A percentile compares a stretch with the other conserved stretches of the same genome.
Evolutionary conservation across 1,284 basidiomycete species (phyloP).

Genomic region (Bjerkandera adusta): DNA sequence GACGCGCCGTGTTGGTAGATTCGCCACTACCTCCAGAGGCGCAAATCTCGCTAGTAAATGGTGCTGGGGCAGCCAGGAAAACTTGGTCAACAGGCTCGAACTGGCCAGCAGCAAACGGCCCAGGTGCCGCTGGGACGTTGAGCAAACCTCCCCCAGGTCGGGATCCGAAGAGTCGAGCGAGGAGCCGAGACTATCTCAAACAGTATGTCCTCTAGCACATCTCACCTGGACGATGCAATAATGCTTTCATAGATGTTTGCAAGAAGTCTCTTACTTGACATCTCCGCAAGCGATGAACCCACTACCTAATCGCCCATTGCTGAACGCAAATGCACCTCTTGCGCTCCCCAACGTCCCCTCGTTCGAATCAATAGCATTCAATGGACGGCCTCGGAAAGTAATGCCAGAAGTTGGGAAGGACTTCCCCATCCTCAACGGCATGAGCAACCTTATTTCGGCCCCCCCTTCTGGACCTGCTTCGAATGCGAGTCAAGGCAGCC

Average conservation of each 20-base stretch:
- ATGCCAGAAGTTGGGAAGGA: constrained; percentile 76
- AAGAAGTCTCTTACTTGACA: constrained; percentile 97
- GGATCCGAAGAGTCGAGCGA: constrained; percentile 91
- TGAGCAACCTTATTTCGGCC: constrained; percentile 45
- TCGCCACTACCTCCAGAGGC: constrained; percentile 70
- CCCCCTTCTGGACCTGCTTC: constrained; percentile 46
- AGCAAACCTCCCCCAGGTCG: constrained; percentile 76
- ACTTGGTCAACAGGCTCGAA: constrained; percentile 47
- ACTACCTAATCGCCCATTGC: constrained; percentile 79
- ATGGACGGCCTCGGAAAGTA: constrained; percentile 73
- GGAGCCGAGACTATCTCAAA: constrained; percentile 96
- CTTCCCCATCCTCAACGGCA: constrained; percentile 63
- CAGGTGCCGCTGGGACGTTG: constrained; percentile 43
- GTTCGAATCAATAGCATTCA: constrained; percentile 71
- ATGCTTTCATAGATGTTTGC: constrained; percentile 68
- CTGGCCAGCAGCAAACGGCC: constrained; percentile 38
- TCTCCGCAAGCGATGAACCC: constrained; percentile 97
- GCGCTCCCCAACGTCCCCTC: constrained; percentile 68
- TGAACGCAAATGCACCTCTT: constrained; percentile 61
- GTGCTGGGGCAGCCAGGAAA: constrained; percentile 40
- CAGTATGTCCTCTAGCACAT: constrained; percentile 57
- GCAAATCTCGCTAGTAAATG: constrained; percentile 55
- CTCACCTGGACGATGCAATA: neutral
- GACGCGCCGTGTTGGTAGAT: constrained; percentile 39
- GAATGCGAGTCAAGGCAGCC: constrained; percentile 38